Conservation (phyloP, 2,329 filamentous ascomycete species). For the Aspergillus piperis region DNA sequence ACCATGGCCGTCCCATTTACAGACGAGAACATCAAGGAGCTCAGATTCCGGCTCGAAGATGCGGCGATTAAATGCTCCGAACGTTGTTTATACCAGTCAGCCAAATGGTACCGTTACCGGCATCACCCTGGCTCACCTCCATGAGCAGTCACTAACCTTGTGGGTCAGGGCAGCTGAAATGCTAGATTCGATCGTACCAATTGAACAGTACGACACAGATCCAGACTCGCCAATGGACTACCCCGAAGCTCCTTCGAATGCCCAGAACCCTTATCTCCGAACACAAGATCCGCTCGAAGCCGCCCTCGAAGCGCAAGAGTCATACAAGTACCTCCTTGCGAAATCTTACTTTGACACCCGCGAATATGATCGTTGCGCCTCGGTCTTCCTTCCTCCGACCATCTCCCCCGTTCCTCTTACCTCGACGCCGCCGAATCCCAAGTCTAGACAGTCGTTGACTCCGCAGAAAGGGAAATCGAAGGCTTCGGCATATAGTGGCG, state of each 20-base stretch:
- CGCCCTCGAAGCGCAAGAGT: constrained; percentile 73
- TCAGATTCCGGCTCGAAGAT: constrained; percentile 75
- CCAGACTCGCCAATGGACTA: constrained; percentile 61
- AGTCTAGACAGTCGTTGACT: constrained; percentile 41
- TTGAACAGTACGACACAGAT: constrained; percentile 60
- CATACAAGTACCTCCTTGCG: constrained; percentile 81
- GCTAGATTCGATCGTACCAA: constrained; percentile 71
- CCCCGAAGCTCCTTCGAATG: constrained; percentile 51
- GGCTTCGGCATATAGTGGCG: constrained; percentile 38
- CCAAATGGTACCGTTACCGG: constrained; percentile 73
- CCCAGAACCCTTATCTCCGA: constrained; percentile 51
- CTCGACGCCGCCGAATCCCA: constrained; percentile 38
- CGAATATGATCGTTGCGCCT: constrained; percentile 90
- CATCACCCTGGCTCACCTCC: not conserved
- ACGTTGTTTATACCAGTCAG: constrained; percentile 89
- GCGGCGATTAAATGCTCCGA: constrained; percentile 91
- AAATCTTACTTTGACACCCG: constrained; percentile 95
- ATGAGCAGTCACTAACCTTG: constrained; percentile 14
- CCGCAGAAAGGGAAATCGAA: constrained; percentile 65
- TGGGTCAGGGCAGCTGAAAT: constrained; percentile 83
- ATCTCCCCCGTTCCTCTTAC: constrained; percentile 66
- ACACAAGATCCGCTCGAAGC: constrained; percentile 72
- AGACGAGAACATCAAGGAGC: constrained; percentile 52
- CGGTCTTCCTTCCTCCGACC: constrained; percentile 82
- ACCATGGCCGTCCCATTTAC: constrained; percentile 40